phyloP scores from a whole-genome alignment of 768 basidiomycete species.

The Nevesoporus exiguus region DNA sequence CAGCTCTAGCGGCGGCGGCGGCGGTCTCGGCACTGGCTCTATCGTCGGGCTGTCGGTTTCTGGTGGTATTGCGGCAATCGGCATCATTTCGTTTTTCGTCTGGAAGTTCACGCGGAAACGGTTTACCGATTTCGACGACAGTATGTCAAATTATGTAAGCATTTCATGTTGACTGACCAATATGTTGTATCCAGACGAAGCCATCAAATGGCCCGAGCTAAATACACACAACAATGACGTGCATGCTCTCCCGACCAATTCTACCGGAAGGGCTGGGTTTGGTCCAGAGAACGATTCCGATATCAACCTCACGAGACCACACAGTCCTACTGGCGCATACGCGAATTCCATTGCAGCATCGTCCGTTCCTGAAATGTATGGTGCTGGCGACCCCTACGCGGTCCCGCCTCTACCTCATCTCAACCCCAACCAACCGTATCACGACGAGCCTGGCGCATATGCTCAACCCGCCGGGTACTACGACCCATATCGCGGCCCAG shows the following conservation, averaged over 20 bases:
- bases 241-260: slow-evolving; percentile 64
- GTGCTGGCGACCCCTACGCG: slow-evolving; percentile 64
- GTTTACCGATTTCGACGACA: slow-evolving; percentile 71
- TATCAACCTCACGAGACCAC: slow-evolving; percentile 50
- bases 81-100: slow-evolving; percentile 68
- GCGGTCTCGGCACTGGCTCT: slow-evolving; percentile 61
- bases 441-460: slow-evolving; percentile 57
- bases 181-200: slow-evolving; percentile 51
- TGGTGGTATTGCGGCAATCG: slow-evolving; percentile 72
- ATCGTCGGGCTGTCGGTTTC: slow-evolving; percentile 81
- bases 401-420: slow-evolving; percentile 79
- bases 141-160: slow-evolving; percentile 43
- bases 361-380: slow-evolving; percentile 43
- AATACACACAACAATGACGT: slow-evolving; percentile 59
- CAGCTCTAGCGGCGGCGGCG: slow-evolving; percentile 12
- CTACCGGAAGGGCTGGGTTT: slow-evolving; percentile 70
- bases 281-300: slow-evolving; percentile 58
- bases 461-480: slow-evolving; percentile 50
- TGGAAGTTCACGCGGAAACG: slow-evolving; percentile 89
- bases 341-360: slow-evolving; percentile 42
- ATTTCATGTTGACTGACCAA: slow-evolving; percentile 8
- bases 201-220: slow-evolving; percentile 90
- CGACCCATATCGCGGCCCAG: slow-evolving; percentile 80
- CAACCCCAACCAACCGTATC: slow-evolving; percentile 75
- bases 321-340: slow-evolving; percentile 45